Evolutionary conservation across 1,284 basidiomycete species (phyloP).

Genomic region (Xerocomus minutiporus): DNA sequence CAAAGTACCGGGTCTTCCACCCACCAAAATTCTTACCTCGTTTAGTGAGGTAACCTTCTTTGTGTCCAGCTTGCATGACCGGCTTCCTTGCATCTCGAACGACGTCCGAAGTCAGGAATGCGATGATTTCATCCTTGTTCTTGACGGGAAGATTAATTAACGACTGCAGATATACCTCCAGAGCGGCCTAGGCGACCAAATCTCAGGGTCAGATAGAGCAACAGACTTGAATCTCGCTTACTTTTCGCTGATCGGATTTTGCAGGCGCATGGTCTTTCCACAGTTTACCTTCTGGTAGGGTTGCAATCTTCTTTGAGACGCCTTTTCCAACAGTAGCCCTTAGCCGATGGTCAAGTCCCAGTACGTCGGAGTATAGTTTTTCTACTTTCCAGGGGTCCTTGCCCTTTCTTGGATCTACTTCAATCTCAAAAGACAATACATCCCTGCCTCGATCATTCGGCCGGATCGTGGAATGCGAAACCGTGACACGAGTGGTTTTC

Average conservation of each 20-base stretch:
- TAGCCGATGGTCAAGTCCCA: conserved; percentile 74
- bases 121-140: conserved; percentile 86
- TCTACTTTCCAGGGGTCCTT: conserved; percentile 86
- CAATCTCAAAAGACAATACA: conserved; percentile 77
- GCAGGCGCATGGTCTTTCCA: conserved; percentile 98
- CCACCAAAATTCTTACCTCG: conserved; percentile 95
- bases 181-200: conserved; percentile 51
- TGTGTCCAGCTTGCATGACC: conserved; percentile 78
- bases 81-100: conserved; percentile 69
- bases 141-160: conserved; percentile 80
- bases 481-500: conserved; percentile 55
- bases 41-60: conserved; percentile 95
- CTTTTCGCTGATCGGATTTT: conserved; percentile 93
- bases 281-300: conserved; percentile 84
- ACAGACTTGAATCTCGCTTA: conserved; percentile 33
- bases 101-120: conserved; percentile 89
- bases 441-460: conserved; percentile 86
- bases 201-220: conserved; percentile 5
- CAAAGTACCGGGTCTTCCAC: conserved; percentile 95
- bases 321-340: conserved; percentile 63
- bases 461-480: conserved; percentile 73
- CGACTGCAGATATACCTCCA: conserved; percentile 87
- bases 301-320: conserved; percentile 72
- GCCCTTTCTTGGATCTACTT: conserved; percentile 58
- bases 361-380: conserved; percentile 89